Percentiles rank a stretch among this genome's conserved stretches.
Evolutionary conservation across 2,329 filamentous ascomycete species (phyloP).

Genomic region (Fusarium duplospermum): DNA sequence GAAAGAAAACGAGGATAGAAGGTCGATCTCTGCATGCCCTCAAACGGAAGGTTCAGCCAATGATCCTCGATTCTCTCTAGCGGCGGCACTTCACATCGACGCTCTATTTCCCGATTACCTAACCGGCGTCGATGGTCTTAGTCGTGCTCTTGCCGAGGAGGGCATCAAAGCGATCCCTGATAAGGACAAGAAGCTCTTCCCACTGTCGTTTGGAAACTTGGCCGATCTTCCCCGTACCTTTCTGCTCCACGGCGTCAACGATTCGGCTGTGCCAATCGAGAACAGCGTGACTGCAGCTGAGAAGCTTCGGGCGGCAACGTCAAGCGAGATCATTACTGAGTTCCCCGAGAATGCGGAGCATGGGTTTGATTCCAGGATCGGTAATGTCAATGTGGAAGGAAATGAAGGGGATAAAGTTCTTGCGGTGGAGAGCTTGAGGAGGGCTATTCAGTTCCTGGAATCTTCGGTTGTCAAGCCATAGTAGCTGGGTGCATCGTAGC

Average conservation of each 20-base stretch:
- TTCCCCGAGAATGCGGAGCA: conserved; percentile 38
- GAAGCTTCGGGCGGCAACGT: conserved; percentile 22
- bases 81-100: conserved; percentile 33
- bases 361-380: conserved; percentile 28
- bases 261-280: conserved; percentile 35
- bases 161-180: conserved; percentile 22
- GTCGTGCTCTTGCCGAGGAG: conserved; percentile 11
- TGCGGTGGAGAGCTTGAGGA: conserved; percentile 21
- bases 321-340: conserved; percentile 12
- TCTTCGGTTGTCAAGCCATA: neutral
- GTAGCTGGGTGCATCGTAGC: neutral
- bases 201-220: conserved; percentile 25
- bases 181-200: conserved; percentile 25
- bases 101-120: conserved; percentile 39
- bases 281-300: conserved; percentile 31
- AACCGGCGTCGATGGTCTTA: conserved; percentile 21
- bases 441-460: conserved; percentile 29
- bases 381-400: conserved; percentile 31
- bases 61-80: conserved; percentile 8
- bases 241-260: conserved; percentile 34
- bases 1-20: conserved; percentile 11
- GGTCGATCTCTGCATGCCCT: conserved; percentile 15
- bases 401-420: neutral
- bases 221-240: conserved; percentile 26
- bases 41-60: neutral